Conservation (phyloP, 495 filamentous ascomycete genomes). For the Wilcoxina mikolae region DNA sequence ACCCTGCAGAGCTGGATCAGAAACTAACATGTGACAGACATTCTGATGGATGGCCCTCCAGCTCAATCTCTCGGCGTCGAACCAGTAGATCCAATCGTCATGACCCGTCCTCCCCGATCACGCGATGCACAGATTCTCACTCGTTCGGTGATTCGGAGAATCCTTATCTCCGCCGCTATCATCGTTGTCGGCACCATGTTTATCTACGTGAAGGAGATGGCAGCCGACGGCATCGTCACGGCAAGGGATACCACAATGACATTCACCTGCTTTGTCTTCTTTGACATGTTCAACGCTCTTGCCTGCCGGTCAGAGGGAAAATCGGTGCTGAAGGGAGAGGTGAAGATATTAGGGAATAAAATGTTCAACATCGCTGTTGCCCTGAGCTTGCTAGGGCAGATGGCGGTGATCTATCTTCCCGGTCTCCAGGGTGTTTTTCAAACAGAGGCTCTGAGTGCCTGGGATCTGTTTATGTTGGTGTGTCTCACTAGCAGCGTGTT, state of each 20-base stretch:
- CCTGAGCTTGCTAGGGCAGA: constrained; percentile 67
- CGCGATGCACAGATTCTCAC: constrained; percentile 78
- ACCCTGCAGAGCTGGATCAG: background rate
- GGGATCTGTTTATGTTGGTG: constrained; percentile 58
- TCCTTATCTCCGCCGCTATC: constrained; percentile 71
- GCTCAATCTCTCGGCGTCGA: constrained; percentile 96
- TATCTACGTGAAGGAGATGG: constrained; percentile 84
- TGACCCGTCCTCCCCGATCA: constrained; percentile 77
- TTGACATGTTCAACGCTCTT: constrained; percentile 97
- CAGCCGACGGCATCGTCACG: constrained; percentile 60
- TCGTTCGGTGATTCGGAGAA: constrained; percentile 59
- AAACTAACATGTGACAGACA: constrained; percentile 46
- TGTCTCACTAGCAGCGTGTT: constrained; percentile 74
- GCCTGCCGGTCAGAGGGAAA: constrained; percentile 87
- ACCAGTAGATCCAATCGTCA: constrained; percentile 84
- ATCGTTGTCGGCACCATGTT: constrained; percentile 86
- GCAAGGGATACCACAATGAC: constrained; percentile 98
- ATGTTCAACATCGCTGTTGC: constrained; percentile 94
- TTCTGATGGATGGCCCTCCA: constrained; percentile 97
- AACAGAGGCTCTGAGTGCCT: constrained; percentile 65
- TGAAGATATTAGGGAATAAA: constrained; percentile 65
- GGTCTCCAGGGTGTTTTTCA: constrained; percentile 88
- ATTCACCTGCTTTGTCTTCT: constrained; percentile 94
- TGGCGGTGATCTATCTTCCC: constrained; percentile 84
- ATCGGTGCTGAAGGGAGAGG: constrained; percentile 70